A percentile compares a stretch with the other conserved stretches of the same genome.
Conservation (phyloP, 2,329 filamentous ascomycete species). For the Monilinia fructigena region DNA sequence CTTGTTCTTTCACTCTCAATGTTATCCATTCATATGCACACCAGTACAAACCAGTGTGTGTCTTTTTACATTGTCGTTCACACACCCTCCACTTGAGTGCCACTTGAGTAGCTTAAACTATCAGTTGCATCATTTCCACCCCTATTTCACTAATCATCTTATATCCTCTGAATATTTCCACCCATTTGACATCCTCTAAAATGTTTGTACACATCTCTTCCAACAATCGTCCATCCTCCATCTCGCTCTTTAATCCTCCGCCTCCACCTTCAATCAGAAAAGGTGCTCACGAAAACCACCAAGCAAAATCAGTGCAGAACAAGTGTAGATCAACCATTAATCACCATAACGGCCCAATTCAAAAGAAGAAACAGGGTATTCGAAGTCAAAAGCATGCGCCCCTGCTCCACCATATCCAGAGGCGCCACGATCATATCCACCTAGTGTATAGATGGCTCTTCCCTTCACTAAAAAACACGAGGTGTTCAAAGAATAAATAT, state of each 20-base stretch:
- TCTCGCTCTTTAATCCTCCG: background rate
- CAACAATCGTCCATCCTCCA: background rate
- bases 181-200: background rate
- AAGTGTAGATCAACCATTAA: background rate
- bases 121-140: background rate
- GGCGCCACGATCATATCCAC: background rate
- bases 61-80: background rate
- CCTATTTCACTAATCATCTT: background rate
- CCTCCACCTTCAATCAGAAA: background rate
- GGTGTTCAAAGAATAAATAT: background rate
- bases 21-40: background rate
- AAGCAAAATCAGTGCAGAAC: background rate
- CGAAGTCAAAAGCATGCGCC: background rate
- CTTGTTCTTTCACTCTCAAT: too few relatives aligned
- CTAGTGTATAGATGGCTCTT: background rate
- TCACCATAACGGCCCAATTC: background rate
- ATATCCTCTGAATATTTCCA: background rate
- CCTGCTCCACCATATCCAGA: background rate
- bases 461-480: conserved; percentile 1
- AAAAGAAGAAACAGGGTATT: conserved; percentile 6
- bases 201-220: background rate
- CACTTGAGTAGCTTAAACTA: background rate
- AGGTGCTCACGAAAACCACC: background rate
- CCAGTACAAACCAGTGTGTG: background rate
- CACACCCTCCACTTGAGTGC: too few relatives aligned